Percentiles rank a stretch among this genome's conserved stretches.
phyloP scores from a whole-genome alignment of 192 early-diverging fungal genomes.

The Phycomyces nitens region DNA sequence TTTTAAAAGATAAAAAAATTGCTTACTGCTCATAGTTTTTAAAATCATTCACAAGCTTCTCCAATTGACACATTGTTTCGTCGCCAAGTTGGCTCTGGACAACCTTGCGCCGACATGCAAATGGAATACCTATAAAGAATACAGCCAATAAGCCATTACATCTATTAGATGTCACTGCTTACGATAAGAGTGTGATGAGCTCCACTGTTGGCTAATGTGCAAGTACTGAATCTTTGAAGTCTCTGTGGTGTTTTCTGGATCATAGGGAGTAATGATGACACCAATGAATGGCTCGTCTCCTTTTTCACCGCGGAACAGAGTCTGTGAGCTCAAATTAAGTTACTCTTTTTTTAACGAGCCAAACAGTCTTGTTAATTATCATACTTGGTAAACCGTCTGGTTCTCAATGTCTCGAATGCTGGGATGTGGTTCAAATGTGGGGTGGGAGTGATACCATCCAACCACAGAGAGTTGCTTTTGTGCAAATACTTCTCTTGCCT shows the following conservation, averaged over 20 bases:
- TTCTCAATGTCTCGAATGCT: constrained; percentile 89
- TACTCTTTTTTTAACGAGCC: no score
- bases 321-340: constrained; percentile 8
- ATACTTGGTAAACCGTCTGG: constrained; percentile 81
- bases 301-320: constrained; percentile 59
- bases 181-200: constrained; percentile 51
- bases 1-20: no score
- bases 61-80: constrained; percentile 53
- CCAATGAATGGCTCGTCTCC: constrained; percentile 85
- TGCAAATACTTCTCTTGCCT: constrained; percentile 74
- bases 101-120: constrained; percentile 45
- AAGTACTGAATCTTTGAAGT: constrained; percentile 59
- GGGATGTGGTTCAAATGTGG: constrained; percentile 87
- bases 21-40: constrained; percentile 53
- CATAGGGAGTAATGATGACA: constrained; percentile 82
- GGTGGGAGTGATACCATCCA: constrained; percentile 98
- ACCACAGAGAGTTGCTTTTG: constrained; percentile 61
- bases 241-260: constrained; percentile 45
- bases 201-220: constrained; percentile 47
- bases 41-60: constrained; percentile 55
- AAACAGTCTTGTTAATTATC: no score
- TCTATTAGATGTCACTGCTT: constrained; percentile 38
- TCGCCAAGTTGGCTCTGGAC: constrained; percentile 36
- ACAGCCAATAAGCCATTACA: constrained; percentile 5
- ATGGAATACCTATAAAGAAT: constrained; percentile 45